Evolutionary conservation across 305 asterid species (phyloP), one percentile per base, ranked within the genome.

Genomic region (Fraxinus nigra): DNA sequence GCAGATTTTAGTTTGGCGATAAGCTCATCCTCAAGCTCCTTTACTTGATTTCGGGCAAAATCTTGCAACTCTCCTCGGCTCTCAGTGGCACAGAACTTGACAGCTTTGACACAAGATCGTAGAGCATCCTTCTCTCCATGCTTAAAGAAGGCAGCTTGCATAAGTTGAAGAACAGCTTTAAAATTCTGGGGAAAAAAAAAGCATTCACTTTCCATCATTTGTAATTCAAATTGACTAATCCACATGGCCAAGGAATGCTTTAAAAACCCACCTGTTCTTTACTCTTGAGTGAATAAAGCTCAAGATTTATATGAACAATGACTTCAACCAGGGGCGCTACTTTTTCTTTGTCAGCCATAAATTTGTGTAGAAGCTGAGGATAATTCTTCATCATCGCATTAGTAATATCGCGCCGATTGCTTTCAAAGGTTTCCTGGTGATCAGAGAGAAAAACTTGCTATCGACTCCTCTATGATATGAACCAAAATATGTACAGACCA

Each of bases 1-100:
- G 97, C 94, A 81, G 92, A 94, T 89, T 89, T 92, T 86, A 96
- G 81, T 85, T 91, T 94, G 81, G 83, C 81, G 76, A 91, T 79
- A 86, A 96, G 90, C 87, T 92, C 99, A 33, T 96, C 93, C 85
- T 93, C 93, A 75, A 93, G 89, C 87, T 88, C 93, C 86, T 94
- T 94, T 82, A 92, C 88, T 87, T 87, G 93, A 88, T 87, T 92
- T 86, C 84, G 91, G 59, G 97, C 92, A 82, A 92, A 91, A 87
- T 93, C 98, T 82, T 91, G 93, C 87, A 96, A 83, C 86, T 96
- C 99, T 81, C 97, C 98, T 82, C 82, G 93, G 89, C 98, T 91
- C 84, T 94, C 94, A 18, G 92, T 78, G 72, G 94, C 93, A 87
- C 98, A 96, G 90, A 89, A 93, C 84, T 90, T 92, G 84, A 96